phyloP scores from a whole-genome alignment of 768 basidiomycete species.

The Lactarius indigo region DNA sequence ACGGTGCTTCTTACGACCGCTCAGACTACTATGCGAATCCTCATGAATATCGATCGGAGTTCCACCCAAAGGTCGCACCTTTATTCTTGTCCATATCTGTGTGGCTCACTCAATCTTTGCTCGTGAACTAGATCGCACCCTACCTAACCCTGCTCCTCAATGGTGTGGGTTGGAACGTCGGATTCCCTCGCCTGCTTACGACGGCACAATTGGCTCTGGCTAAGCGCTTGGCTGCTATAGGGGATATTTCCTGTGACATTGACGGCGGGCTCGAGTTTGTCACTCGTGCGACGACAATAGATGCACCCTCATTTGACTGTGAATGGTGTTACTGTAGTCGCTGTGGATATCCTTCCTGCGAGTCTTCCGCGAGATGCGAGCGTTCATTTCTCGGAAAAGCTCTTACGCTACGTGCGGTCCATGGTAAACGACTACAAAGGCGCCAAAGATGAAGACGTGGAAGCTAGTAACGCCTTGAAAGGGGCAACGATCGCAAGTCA shows the following conservation, averaged over 20 bases:
- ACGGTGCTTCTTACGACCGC: conserved; percentile 58
- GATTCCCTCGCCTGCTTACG: conserved; percentile 76
- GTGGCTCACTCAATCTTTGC: neutral
- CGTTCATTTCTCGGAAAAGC: conserved; percentile 61
- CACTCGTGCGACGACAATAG: conserved; percentile 70
- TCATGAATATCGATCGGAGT: conserved; percentile 58
- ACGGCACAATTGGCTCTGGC: conserved; percentile 52
- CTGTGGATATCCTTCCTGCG: conserved; percentile 88
- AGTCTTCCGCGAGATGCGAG: conserved; percentile 82
- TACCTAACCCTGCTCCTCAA: conserved; percentile 84
- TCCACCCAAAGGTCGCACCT: conserved; percentile 56
- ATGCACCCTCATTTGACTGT: conserved; percentile 68
- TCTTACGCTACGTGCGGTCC: conserved; percentile 65
- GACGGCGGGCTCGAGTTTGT: conserved; percentile 88
- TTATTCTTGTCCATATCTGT: neutral
- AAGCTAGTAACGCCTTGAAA: conserved; percentile 45
- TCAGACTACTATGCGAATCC: conserved; percentile 74
- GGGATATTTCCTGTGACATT: conserved; percentile 90
- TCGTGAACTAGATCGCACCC: conserved; percentile 63
- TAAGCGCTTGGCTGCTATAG: conserved; percentile 62
- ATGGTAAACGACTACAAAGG: conserved; percentile 44
- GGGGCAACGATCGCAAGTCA: conserved; percentile 64
- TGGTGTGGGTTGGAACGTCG: conserved; percentile 78
- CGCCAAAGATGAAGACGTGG: conserved; percentile 29
- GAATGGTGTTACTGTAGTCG: conserved; percentile 72